Conservation (phyloP, 768 basidiomycete genomes). For the Mycena polygramma region DNA sequence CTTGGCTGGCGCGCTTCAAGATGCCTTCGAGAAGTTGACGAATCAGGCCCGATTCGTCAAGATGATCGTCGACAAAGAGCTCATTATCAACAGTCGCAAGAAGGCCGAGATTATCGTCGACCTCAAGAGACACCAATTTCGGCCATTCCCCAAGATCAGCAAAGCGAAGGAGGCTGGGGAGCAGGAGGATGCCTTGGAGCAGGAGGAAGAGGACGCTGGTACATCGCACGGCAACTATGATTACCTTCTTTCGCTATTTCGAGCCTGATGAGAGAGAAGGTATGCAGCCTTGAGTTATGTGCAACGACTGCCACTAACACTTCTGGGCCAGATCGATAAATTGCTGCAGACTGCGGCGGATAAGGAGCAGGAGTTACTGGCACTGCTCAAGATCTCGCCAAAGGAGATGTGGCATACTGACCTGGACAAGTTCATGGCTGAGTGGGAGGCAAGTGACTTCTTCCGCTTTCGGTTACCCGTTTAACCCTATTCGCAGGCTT, state of each 20-base stretch:
- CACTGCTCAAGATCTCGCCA: conserved; percentile 82
- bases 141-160: conserved; percentile 87
- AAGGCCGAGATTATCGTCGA: conserved; percentile 89
- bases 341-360: conserved; percentile 82
- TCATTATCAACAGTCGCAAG: conserved; percentile 89
- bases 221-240: conserved; percentile 75
- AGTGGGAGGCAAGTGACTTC: conserved; percentile 80
- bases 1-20: conserved; percentile 86
- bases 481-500: conserved; percentile 50
- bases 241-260: conserved; percentile 95
- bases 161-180: conserved; percentile 79
- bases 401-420: conserved; percentile 92
- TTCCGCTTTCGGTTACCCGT: conserved; percentile 8
- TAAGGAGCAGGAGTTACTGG: conserved; percentile 86
- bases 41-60: conserved; percentile 98
- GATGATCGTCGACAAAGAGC: conserved; percentile 92
- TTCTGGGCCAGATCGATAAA: conserved; percentile 77
- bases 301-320: background rate
- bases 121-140: conserved; percentile 85
- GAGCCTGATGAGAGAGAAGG: conserved; percentile 95
- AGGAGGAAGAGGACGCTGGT: conserved; percentile 65
- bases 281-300: conserved; percentile 43
- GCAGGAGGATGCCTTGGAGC: conserved; percentile 66
- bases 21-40: conserved; percentile 83
- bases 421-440: conserved; percentile 82